Evolutionary conservation across 2,329 filamentous ascomycete species (phyloP), one percentile per base, ranked within the genome.

Genomic region (Talaromyces sp.): DNA sequence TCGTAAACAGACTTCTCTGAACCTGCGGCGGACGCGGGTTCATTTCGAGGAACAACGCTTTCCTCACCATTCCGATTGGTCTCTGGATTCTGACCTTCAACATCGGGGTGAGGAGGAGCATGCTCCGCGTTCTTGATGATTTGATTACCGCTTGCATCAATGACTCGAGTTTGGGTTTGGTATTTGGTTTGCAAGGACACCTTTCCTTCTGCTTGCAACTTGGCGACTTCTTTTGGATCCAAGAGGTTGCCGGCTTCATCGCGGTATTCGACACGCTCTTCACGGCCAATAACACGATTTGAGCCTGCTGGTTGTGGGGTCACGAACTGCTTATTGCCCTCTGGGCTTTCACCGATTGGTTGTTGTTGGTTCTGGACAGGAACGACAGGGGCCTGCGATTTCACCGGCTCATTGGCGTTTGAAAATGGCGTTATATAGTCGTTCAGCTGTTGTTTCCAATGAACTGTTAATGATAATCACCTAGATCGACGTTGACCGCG

Each of bases 121-220:
- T 76, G 68, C 39, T 73, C 74, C 62, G 79, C 71, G 25, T 76
- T 67, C 55, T 75, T 68, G 16, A 73, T 70, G n/a, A 96, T 77
- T 72, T 96, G 90, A 67, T 93, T 92, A 64, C 93, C 95, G 48
- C 86, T 76, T 59, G 85, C 85, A 75, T 96, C 92, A 44, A 96
- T 82, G 62, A 98, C 78, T 63, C 91, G 88, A 8, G 92, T 97
- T 67, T 90, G 86, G n/a, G 93, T 97, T 82, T 98, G 93, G 74
- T 97, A 97, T 68, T 89, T 89, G 12, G 95, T 98, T 80, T 96
- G 88, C 80, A 99, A 97, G 71, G 92, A 91, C 64, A 98, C 93
- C 77, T 96, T 96, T 71, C 93, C 95, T 75, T 93, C 86, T 48
- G 74, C 73, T 25, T 74, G 67, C 35, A 99, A 85, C 21, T 85